Conservation (phyloP, 495 filamentous ascomycete genomes). For the Xylaria sp. region DNA sequence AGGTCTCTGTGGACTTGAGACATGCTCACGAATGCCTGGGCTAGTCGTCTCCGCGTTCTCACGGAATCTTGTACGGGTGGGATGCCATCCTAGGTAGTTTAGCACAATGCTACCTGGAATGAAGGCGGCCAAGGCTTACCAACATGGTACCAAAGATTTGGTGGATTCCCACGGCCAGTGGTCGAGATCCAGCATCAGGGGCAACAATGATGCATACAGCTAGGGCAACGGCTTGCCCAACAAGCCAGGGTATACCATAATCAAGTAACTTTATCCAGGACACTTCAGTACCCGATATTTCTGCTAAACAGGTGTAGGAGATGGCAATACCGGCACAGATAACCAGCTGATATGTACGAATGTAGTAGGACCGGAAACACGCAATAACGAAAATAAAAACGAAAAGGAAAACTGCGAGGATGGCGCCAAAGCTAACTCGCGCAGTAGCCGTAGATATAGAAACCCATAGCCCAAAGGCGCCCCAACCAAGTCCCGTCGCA, state of each 20-base stretch:
- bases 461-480: conserved; percentile 59
- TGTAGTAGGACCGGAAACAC: conserved; percentile 59
- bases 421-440: conserved; percentile 57
- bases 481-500: conserved; percentile 63
- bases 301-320: conserved; percentile 59
- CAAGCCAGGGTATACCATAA: conserved; percentile 64
- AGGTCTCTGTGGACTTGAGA: conserved; percentile 63
- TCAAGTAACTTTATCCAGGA: conserved; percentile 56
- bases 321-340: conserved; percentile 63
- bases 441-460: conserved; percentile 54
- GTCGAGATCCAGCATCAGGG: conserved; percentile 61
- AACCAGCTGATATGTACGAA: conserved; percentile 60
- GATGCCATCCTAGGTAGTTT: conserved; percentile 47
- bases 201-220: conserved; percentile 52
- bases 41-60: conserved; percentile 47
- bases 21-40: conserved; percentile 59
- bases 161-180: conserved; percentile 54
- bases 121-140: conserved; percentile 26
- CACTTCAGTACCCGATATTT: conserved; percentile 47
- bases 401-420: conserved; percentile 60
- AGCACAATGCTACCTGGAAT: conserved; percentile 11
- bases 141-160: conserved; percentile 51
- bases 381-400: conserved; percentile 58
- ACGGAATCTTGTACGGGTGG: conserved; percentile 46
- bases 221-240: conserved; percentile 60